These are phyloP conservation scores for Raphanus raphanistrum DNA, from an alignment of 345 rosid genomes.

Conservation along the genomic window DNA sequence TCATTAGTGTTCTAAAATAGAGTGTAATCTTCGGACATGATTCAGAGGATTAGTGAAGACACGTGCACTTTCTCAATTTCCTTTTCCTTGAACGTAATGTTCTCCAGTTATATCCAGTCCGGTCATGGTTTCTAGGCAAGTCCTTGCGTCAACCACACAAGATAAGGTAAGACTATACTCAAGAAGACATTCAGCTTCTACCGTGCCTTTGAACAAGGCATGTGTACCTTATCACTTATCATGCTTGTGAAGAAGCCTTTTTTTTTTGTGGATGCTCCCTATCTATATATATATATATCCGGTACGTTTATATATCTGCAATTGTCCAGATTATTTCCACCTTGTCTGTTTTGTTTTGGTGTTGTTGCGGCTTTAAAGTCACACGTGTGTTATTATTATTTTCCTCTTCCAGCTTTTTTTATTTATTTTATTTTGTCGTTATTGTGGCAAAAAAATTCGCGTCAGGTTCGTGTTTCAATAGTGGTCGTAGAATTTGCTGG, in stretches of 20 bases:
- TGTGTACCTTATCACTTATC: conserved; percentile 49
- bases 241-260: not conserved
- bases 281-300: not conserved
- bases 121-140: conserved; percentile 66
- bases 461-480: conserved; percentile 29
- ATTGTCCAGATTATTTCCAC: not conserved
- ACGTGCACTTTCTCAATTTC: conserved; percentile 72
- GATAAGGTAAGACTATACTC: not conserved
- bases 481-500: conserved; percentile 30
- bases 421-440: not conserved
- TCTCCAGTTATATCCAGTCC: conserved; percentile 88
- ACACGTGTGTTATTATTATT: not conserved
- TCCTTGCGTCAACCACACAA: conserved; percentile 50
- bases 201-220: not conserved
- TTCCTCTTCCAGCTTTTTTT: not conserved
- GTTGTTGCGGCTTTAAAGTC: not conserved
- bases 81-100: conserved; percentile 77
- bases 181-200: not conserved
- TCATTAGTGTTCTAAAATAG: conserved; percentile 6
- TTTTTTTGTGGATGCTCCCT: not conserved
- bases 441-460: not conserved
- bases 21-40: conserved; percentile 71
- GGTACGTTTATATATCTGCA: not conserved
- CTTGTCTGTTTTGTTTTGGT: not conserved
- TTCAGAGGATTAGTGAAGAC: conserved; percentile 44